Evolutionary conservation across 208 protist species (phyloP), one percentile per base, ranked within the genome.

Genomic region (Leishmania tropica): DNA sequence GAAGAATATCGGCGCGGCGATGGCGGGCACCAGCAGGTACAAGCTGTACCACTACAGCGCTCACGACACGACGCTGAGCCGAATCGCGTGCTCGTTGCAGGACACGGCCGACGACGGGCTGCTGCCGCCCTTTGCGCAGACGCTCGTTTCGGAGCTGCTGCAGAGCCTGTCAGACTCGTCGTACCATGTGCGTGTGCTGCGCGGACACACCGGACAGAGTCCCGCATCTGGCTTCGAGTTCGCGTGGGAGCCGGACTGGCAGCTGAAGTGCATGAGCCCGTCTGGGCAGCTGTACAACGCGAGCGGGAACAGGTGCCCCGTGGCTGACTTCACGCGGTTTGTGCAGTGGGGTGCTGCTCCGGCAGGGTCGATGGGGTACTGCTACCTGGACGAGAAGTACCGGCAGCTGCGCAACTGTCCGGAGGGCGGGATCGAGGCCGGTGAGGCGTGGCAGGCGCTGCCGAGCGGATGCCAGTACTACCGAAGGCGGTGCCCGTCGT

Each of bases 31-130:
- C 21, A 86, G 37, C 31, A 83, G 47, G 24, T 92, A 85, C 76
- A 92, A 88, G 79, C 76, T 94, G 71, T 87, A 85, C 54, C 84
- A 92, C 77, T 92, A 94, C 88, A 91, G 84, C 77, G 84, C 86
- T 3, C 87, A 92, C 68, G 87, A 94, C 83, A 90, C 83, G 0
- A 92, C 86, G 8, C 60, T 92, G n/a, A 68, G 31, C 3, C 83
- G 76, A 31, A 58, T 92, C 40, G 54, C 82, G 54, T 68, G 54
- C 47, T 91, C 90, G 47, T 80, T 94, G n/a, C 85, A 88, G 54
- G 88, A 93, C 80, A 56, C 65, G 19, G 72, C 81, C 1, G 48
- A 81, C 51, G 64, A 78, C 5, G 88, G 75, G 2, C 53, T 92
- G 74, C 73, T 92, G 68, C 87, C 88, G 3, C 90, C 89, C 11